Percentiles rank a stretch among this genome's conserved stretches.
phyloP scores from a whole-genome alignment of 2,329 filamentous ascomycete species.

The Pseudogymnoascus sp. region DNA sequence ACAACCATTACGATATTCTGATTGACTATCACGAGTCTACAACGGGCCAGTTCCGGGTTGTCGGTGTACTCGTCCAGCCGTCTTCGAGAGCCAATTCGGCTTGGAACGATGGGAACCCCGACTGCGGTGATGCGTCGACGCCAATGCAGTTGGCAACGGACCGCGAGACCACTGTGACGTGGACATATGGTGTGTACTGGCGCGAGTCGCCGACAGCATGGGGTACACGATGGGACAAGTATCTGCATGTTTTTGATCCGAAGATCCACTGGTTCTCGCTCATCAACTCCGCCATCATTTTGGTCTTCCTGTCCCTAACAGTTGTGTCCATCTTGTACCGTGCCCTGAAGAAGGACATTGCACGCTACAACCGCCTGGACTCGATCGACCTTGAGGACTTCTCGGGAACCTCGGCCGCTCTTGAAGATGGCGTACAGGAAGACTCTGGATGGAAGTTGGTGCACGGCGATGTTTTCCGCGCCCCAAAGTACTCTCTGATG shows the following conservation, averaged over 20 bases:
- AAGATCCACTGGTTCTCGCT: constrained; percentile 99
- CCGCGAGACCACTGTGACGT: constrained; percentile 60
- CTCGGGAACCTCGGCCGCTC: constrained; percentile 62
- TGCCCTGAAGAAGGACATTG: constrained; percentile 89
- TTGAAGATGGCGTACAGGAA: constrained; percentile 91
- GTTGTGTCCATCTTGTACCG: constrained; percentile 87
- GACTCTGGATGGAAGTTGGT: constrained; percentile 98
- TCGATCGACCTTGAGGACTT: constrained; percentile 86
- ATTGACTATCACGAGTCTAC: constrained; percentile 85
- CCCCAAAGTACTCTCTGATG: constrained; percentile 72
- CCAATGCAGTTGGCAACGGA: constrained; percentile 58
- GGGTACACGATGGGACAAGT: constrained; percentile 98
- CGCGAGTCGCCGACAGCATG: constrained; percentile 74
- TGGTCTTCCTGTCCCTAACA: constrained; percentile 82
- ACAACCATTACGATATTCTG: constrained; percentile 93
- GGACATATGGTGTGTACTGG: constrained; percentile 93
- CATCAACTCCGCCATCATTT: constrained; percentile 90
- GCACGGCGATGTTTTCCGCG: constrained; percentile 93
- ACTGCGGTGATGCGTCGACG: constrained; percentile 50
- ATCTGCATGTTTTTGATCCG: constrained; percentile 91
- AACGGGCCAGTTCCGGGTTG: constrained; percentile 69
- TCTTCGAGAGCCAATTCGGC: constrained; percentile 56
- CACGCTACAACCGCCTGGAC: constrained; percentile 90
- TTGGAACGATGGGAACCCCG: constrained; percentile 40
- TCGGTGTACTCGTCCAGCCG: constrained; percentile 84